phyloP scores from a whole-genome alignment of 2,329 filamentous ascomycete species.

The Thermoascus crustaceus region DNA sequence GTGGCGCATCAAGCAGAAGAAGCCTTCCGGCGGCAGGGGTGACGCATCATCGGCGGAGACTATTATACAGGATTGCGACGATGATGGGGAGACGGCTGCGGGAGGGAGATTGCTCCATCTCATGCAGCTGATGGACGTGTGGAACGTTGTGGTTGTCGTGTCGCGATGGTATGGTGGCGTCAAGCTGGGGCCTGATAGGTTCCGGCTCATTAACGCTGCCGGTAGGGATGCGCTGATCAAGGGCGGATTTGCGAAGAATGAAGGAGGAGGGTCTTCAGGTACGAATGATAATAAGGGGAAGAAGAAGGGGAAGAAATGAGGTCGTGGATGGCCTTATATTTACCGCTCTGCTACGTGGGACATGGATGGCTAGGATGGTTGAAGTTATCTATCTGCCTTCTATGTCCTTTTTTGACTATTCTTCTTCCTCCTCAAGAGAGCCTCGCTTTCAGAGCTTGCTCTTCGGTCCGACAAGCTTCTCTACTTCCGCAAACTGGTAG shows the following conservation, averaged over 20 bases:
- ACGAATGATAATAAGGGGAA: conserved; percentile 46
- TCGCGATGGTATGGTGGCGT: conserved; percentile 93
- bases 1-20: conserved; percentile 63
- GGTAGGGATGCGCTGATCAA: conserved; percentile 77
- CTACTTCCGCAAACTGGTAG: conserved; percentile 68
- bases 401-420: no score
- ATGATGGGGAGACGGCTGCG: conserved; percentile 91
- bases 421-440: no score
- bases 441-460: no score
- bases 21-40: conserved; percentile 3
- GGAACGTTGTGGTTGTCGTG: conserved; percentile 88
- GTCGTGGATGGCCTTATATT: conserved; percentile 4
- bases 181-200: conserved; percentile 78
- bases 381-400: not conserved
- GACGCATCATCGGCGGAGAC: conserved; percentile 42
- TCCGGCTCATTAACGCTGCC: conserved; percentile 79
- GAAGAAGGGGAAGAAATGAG: conserved; percentile 43
- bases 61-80: conserved; percentile 80
- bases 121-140: conserved; percentile 90
- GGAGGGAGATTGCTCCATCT: conserved; percentile 78
- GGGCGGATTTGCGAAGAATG: conserved; percentile 60
- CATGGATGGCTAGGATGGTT: not conserved
- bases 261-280: conserved; percentile 25
- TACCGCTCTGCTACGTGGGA: no score
- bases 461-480: conserved; percentile 49